Percentiles rank a stretch among this genome's conserved stretches.
Conservation (phyloP, 2,329 filamentous ascomycete genomes). For the Parasarocladium wereldwijsianum region DNA sequence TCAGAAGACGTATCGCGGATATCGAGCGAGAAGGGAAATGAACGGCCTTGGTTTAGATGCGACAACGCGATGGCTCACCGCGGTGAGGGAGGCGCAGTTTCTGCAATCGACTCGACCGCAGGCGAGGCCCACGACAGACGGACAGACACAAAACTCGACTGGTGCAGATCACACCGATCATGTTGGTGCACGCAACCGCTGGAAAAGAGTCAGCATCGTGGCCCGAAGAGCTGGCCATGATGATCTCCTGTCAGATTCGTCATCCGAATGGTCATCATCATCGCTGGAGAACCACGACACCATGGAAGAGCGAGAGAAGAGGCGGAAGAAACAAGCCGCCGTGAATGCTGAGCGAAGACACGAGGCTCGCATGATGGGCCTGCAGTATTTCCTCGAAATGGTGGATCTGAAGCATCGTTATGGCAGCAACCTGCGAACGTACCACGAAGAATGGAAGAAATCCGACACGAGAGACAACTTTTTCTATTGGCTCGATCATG, state of each 20-base stretch:
- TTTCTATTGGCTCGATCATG: constrained; percentile 86
- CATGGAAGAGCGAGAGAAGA: constrained; percentile 22
- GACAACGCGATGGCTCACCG: constrained; percentile 57
- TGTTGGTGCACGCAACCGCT: constrained; percentile 46
- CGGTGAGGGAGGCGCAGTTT: constrained; percentile 42
- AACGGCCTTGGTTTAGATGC: constrained; percentile 53
- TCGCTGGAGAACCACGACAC: constrained; percentile 16
- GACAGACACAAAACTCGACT: constrained; percentile 3
- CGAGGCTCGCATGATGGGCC: constrained; percentile 64
- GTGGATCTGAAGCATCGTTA: constrained; percentile 78
- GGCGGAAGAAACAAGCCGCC: constrained; percentile 26
- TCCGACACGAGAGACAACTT: constrained; percentile 70
- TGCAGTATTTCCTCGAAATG: constrained; percentile 79
- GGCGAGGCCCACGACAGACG: constrained; percentile 13
- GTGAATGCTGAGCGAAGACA: constrained; percentile 43
- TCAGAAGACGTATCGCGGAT: constrained; percentile 64
- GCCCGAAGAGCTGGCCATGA: constrained; percentile 60
- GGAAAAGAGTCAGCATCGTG: constrained; percentile 60
- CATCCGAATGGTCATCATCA: constrained; percentile 22
- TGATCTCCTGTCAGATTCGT: constrained; percentile 32
- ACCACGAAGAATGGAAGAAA: constrained; percentile 75
- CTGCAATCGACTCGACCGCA: constrained; percentile 32
- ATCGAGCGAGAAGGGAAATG: constrained; percentile 57
- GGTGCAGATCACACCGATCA: not conserved
- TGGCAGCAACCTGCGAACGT: constrained; percentile 65